Conservation (phyloP, 768 basidiomycete genomes). For the Paxillus rubicundulus region DNA sequence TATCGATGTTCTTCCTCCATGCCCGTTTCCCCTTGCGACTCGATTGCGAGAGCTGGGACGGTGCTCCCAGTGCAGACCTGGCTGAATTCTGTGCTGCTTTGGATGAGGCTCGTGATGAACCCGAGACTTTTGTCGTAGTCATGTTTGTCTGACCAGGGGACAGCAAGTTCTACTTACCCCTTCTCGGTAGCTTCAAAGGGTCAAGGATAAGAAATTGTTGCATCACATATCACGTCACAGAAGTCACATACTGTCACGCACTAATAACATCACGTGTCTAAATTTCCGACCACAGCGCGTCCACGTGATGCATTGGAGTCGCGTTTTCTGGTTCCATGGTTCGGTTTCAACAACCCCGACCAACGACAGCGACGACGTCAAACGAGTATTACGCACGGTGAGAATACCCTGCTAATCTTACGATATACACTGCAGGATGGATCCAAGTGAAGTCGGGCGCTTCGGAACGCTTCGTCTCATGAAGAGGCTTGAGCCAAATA, state of each 20-base stretch:
- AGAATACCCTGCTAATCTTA: background rate
- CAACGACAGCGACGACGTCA: background rate
- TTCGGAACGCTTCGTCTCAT: conserved; percentile 66
- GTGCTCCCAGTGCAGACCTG: conserved; percentile 22
- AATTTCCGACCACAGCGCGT: no score
- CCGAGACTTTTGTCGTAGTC: background rate
- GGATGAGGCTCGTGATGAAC: conserved; percentile 3
- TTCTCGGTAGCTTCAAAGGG: no score
- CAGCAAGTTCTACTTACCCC: no score
- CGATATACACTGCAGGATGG: conserved; percentile 26
- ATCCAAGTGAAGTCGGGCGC: conserved; percentile 54
- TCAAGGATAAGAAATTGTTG: no score
- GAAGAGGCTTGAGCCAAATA: conserved; percentile 46
- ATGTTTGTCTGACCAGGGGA: conserved; percentile 3
- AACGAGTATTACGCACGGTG: background rate
- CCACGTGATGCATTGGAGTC: background rate
- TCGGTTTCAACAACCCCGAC: background rate
- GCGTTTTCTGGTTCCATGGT: background rate
- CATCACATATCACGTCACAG: no score
- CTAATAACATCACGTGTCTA: no score
- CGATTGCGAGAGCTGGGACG: conserved; percentile 46
- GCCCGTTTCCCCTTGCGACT: conserved; percentile 89
- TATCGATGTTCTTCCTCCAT: conserved; percentile 92
- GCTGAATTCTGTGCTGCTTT: conserved; percentile 3
- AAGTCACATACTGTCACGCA: no score